Conservation (phyloP, 2,329 filamentous ascomycete species). For the Paecilomyces variotii region DNA sequence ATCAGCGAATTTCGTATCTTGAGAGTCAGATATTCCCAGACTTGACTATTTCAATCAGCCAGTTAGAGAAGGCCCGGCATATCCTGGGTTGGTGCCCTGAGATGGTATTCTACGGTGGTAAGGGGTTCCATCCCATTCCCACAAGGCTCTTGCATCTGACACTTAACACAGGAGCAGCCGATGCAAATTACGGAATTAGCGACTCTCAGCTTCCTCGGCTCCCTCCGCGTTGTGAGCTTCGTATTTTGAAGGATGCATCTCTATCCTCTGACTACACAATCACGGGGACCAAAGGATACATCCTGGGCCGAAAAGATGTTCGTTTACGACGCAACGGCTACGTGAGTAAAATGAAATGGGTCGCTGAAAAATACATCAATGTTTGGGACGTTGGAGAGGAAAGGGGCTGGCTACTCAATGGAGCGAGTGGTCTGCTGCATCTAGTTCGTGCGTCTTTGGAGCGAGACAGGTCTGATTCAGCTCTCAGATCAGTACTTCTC, state of each 20-base stretch:
- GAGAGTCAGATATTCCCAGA: slow-evolving; percentile 1
- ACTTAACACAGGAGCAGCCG: slow-evolving; percentile 12
- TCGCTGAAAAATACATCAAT: slow-evolving; percentile 18
- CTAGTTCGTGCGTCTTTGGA: slow-evolving; percentile 23
- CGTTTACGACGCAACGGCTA: slow-evolving; percentile 9
- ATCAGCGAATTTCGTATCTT: slow-evolving; percentile 19
- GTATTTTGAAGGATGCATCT: too few relatives aligned
- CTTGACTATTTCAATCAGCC: not conserved
- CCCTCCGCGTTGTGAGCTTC: too few relatives aligned
- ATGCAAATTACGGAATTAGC: slow-evolving; percentile 8
- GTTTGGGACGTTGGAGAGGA: slow-evolving; percentile 16
- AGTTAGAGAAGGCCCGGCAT: slow-evolving; percentile 14
- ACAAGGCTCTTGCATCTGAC: too few relatives aligned
- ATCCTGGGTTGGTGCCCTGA: slow-evolving; percentile 27
- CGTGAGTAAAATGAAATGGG: slow-evolving; percentile 18
- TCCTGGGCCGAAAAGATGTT: too few relatives aligned
- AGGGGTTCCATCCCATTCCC: too few relatives aligned
- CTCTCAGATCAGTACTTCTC: too few relatives aligned
- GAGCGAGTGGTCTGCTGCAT: slow-evolving; percentile 29
- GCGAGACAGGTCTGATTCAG: slow-evolving; percentile 3
- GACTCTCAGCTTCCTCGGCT: too few relatives aligned
- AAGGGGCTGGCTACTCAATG: slow-evolving; percentile 30
- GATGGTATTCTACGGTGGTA: slow-evolving; percentile 9
- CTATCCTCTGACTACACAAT: too few relatives aligned
- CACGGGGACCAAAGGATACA: too few relatives aligned